Conservation (phyloP, 345 rosid genomes). For the Boechera stricta region DNA sequence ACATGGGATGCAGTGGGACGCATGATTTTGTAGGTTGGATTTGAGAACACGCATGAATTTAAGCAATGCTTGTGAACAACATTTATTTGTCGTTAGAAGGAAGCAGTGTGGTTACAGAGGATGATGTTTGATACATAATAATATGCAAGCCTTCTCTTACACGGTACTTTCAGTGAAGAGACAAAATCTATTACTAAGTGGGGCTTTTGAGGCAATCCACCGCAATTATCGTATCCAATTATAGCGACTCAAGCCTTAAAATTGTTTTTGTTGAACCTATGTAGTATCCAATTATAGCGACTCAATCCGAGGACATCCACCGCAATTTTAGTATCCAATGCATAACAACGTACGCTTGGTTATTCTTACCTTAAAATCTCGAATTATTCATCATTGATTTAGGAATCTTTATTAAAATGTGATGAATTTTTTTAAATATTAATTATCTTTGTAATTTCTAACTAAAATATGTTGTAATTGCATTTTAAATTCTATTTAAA, state of each 20-base stretch:
- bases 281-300: background rate
- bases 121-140: slow-evolving; percentile 11
- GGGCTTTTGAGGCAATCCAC: background rate
- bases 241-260: background rate
- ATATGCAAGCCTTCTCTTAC: background rate
- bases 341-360: background rate
- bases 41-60: slow-evolving; percentile 19
- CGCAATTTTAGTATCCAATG: background rate
- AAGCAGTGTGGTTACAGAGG: slow-evolving; percentile 7
- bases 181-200: background rate
- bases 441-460: background rate
- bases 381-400: background rate
- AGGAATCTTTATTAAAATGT: background rate
- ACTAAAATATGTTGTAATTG: background rate
- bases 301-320: background rate
- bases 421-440: background rate
- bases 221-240: background rate
- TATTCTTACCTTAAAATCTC: background rate
- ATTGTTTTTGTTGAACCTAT: background rate
- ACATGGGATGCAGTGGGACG: slow-evolving; percentile 12
- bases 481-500: too few species aligned
- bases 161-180: background rate
- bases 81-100: background rate
- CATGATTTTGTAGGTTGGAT: slow-evolving; percentile 41
- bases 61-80: slow-evolving; percentile 22